These are phyloP conservation scores for Calonectria fujianensis DNA, from an alignment of 2,329 filamentous ascomycete species.

Conservation along the genomic window DNA sequence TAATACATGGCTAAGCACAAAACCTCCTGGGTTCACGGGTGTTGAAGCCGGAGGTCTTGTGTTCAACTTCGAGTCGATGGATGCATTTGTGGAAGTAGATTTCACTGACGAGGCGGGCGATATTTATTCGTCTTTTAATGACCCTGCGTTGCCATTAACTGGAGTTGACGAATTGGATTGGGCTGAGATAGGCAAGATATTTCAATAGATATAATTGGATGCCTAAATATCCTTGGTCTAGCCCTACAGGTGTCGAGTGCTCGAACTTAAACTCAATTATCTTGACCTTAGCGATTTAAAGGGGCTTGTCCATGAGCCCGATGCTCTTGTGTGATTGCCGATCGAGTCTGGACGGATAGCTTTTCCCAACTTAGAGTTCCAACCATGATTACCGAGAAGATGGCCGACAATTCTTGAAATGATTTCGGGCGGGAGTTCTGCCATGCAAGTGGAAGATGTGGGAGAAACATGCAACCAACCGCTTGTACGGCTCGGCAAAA, in stretches of 20 bases:
- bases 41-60: constrained; percentile 4
- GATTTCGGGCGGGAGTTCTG: constrained; percentile 11
- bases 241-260: background rate
- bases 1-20: background rate
- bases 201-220: constrained; percentile 25
- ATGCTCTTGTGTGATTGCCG: no score
- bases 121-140: constrained; percentile 56
- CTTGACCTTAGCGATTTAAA: background rate
- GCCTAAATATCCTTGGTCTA: no score
- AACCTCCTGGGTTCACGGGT: background rate
- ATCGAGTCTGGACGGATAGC: background rate
- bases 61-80: constrained; percentile 45
- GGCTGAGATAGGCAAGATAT: constrained; percentile 56
- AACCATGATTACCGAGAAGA: background rate
- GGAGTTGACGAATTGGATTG: constrained; percentile 57
- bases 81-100: constrained; percentile 48
- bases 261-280: background rate
- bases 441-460: background rate
- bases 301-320: background rate
- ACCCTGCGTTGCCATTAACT: constrained; percentile 54
- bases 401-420: background rate
- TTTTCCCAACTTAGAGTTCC: background rate
- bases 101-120: constrained; percentile 51
- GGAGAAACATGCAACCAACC: no score
- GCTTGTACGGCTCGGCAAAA: no score